Evolutionary conservation across 2,329 filamentous ascomycete species (phyloP).

Genomic region (Blastomyces emzantsi): DNA sequence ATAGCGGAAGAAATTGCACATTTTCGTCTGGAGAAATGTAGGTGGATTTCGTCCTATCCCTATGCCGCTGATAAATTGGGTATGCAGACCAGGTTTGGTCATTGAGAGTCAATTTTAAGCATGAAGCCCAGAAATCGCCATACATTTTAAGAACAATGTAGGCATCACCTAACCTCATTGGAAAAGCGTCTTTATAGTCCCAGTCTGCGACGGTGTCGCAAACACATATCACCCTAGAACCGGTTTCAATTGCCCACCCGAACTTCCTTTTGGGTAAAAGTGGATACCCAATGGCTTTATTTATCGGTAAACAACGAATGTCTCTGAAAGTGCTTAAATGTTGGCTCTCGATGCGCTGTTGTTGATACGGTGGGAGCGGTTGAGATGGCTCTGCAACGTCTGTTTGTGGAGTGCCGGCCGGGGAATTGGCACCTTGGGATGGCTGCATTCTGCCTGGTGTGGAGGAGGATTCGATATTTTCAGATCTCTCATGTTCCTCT

Average conservation of each 20-base stretch:
- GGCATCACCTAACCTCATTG: slow-evolving; percentile 23
- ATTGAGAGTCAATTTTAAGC: slow-evolving; percentile 21
- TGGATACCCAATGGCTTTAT: background rate
- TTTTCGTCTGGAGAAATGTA: slow-evolving; percentile 1
- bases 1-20: slow-evolving; percentile 27
- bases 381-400: background rate
- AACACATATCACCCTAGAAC: slow-evolving; percentile 12
- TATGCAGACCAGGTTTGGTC: slow-evolving; percentile 9
- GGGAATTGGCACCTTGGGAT: background rate
- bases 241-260: slow-evolving; percentile 10
- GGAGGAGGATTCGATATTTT: background rate
- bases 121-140: slow-evolving; percentile 30
- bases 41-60: background rate
- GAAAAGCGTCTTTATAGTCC: slow-evolving; percentile 22
- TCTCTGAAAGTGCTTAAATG: slow-evolving; percentile 9
- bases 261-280: background rate
- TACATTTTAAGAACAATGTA: slow-evolving; percentile 27
- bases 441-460: background rate
- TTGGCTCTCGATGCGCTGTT: background rate
- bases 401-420: background rate
- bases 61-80: slow-evolving; percentile 9
- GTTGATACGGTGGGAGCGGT: background rate
- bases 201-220: slow-evolving; percentile 13
- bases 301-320: slow-evolving; percentile 4
- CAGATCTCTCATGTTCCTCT: background rate